Percentiles rank a stretch among this genome's conserved stretches.
phyloP scores from a whole-genome alignment of 805 yeast species.

The Hanseniaspora valbyensis region DNA sequence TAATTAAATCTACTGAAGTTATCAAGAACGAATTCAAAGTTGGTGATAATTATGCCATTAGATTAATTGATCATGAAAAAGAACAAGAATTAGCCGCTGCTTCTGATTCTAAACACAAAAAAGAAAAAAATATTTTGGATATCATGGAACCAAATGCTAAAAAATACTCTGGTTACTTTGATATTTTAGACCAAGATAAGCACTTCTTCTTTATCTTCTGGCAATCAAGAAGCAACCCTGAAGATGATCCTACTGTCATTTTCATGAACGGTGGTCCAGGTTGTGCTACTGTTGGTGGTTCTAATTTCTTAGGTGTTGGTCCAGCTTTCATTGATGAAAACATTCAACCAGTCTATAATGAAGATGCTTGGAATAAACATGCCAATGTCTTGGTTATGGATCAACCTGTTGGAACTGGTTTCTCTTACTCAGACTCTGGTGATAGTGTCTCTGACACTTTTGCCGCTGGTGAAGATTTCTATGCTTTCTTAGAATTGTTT shows the following conservation, averaged over 20 bases:
- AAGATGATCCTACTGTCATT: slow-evolving; percentile 68
- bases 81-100: not conserved
- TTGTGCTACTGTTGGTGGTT: slow-evolving; percentile 76
- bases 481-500: slow-evolving; percentile 66
- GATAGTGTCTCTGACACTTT: slow-evolving; percentile 51
- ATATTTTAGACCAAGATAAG: slow-evolving; percentile 70
- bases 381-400: slow-evolving; percentile 74
- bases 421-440: slow-evolving; percentile 9
- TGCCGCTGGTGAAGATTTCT: slow-evolving; percentile 76
- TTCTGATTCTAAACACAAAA: not conserved
- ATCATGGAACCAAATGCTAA: slow-evolving; percentile 56
- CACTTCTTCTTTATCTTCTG: slow-evolving; percentile 80
- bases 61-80: slow-evolving; percentile 12
- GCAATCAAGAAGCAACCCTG: slow-evolving; percentile 82
- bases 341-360: slow-evolving; percentile 55
- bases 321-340: slow-evolving; percentile 59
- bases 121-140: slow-evolving; percentile 56
- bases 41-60: slow-evolving; percentile 15
- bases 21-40: slow-evolving; percentile 11
- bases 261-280: slow-evolving; percentile 97
- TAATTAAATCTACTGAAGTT: slow-evolving; percentile 10
- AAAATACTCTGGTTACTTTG: slow-evolving; percentile 79
- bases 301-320: slow-evolving; percentile 71
- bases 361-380: slow-evolving; percentile 72
- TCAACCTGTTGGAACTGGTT: slow-evolving; percentile 16